Percentiles rank a stretch among this genome's conserved stretches.
phyloP scores from a whole-genome alignment of 768 basidiomycete species.

The Mycena floridula region DNA sequence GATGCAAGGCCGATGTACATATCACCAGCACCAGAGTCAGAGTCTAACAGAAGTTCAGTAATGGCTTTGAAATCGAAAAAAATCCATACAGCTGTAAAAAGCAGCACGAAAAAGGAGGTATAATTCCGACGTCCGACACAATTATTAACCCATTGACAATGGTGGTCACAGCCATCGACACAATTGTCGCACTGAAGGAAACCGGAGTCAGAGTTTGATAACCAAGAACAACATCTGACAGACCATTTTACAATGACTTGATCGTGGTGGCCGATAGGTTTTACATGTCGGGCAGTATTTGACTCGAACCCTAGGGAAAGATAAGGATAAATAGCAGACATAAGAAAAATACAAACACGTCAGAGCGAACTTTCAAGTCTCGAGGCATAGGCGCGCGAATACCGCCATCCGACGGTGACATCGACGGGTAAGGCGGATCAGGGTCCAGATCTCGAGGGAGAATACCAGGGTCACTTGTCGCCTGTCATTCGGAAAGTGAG shows the following conservation, averaged over 20 bases:
- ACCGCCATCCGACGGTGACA: constrained; percentile 57
- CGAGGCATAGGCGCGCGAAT: constrained; percentile 65
- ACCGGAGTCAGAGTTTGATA: constrained; percentile 3
- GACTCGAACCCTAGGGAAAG: constrained; percentile 64
- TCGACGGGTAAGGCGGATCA: constrained; percentile 70
- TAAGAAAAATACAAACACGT: constrained; percentile 48
- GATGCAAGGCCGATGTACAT: constrained; percentile 76
- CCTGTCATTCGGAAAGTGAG: constrained; percentile 39
- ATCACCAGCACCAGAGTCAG: constrained; percentile 71
- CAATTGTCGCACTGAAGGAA: constrained; percentile 85
- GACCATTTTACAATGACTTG: constrained; percentile 95
- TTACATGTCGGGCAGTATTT: constrained; percentile 94
- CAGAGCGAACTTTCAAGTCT: constrained; percentile 73
- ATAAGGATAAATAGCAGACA: constrained; percentile 2
- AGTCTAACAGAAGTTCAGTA: constrained; percentile 36
- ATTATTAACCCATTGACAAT: constrained; percentile 90
- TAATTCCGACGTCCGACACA: constrained; percentile 96
- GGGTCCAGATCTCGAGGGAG: constrained; percentile 84
- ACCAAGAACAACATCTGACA: constrained; percentile 13
- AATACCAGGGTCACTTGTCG: constrained; percentile 82
- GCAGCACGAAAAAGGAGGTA: constrained; percentile 82
- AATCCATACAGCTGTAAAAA: constrained; percentile 65
- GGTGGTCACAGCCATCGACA: constrained; percentile 92
- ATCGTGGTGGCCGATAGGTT: constrained; percentile 88
- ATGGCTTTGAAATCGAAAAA: constrained; percentile 5